These are phyloP conservation scores for Nigrospora osmanthi DNA, from an alignment of 2,329 filamentous ascomycete genomes.

Conservation along the genomic window DNA sequence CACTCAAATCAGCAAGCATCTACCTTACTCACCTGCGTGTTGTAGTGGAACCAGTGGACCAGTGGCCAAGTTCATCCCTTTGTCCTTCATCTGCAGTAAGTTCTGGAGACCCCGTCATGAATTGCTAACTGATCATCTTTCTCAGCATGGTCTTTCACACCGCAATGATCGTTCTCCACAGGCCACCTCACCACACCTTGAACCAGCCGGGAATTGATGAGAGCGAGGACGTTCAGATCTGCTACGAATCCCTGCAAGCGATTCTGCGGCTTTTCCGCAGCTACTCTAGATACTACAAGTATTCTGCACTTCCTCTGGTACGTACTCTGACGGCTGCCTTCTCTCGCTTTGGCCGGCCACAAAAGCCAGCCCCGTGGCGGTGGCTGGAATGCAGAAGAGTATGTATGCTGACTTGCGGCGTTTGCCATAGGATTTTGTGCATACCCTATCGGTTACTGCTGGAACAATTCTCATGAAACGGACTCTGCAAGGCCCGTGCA, in stretches of 20 bases:
- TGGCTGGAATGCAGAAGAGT: too few relatives aligned
- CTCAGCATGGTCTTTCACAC: conserved; percentile 38
- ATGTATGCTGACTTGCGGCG: too few relatives aligned
- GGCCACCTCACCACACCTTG: conserved; percentile 35
- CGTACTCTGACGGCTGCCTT: too few relatives aligned
- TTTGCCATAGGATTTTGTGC: conserved; percentile 2
- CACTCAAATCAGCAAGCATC: too few relatives aligned
- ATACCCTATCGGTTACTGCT: conserved; percentile 34
- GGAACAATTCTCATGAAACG: conserved; percentile 38
- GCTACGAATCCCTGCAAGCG: conserved; percentile 38
- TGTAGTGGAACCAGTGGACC: conserved; percentile 43
- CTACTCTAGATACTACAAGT: conserved; percentile 35
- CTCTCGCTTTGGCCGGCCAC: too few relatives aligned
- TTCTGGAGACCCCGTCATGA: conserved; percentile 1
- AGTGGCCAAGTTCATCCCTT: conserved; percentile 35
- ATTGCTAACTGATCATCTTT: not conserved
- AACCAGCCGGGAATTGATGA: conserved; percentile 27
- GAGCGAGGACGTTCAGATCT: conserved; percentile 39
- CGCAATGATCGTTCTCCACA: conserved; percentile 42
- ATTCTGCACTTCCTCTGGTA: conserved; percentile 30
- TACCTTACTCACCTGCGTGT: too few relatives aligned
- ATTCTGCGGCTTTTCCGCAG: conserved; percentile 35
- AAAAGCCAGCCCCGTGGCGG: too few relatives aligned
- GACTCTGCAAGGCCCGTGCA: conserved; percentile 28
- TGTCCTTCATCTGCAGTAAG: conserved; percentile 36